Evolutionary conservation across 306 rosid genomes (phyloP), one percentile per base, ranked within the genome.

Genomic region (Prunus fruticosa): DNA sequence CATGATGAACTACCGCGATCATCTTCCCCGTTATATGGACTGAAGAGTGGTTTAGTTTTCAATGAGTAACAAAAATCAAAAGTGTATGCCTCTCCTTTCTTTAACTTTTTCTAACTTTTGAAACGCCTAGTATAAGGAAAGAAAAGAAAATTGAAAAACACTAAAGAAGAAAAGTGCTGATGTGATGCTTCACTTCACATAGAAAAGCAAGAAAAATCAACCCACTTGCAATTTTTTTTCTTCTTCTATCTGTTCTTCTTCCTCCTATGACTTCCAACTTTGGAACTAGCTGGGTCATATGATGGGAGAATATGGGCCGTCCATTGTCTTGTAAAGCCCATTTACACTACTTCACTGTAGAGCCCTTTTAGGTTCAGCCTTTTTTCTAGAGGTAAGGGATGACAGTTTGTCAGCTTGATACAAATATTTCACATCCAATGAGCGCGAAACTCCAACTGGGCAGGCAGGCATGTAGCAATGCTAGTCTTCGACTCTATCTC

Each of bases 181-280:
- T 74, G 73, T 22, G 78, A 81, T 69, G 76, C 73, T 49, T 60
- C 65, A 65, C 75, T 80, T 77, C 68, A 41, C 25, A 57, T 66
- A 22, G 68, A 62, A 57, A 60, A 81, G 67, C 61, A 38, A 78
- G 58, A 49, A 58, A 61, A 67, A 64, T 61, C 69, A 1, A 63
- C 64, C 56, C 74, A 54, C 74, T 47, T 73, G 75, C 57, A 56
- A 47, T 79, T 34, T 62, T 70, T 69, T 58, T 13, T 69, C 5
- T 9, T 57, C 52, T 19, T 13, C 51, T 54, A n/a, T 71, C 8
- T 14, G 1, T 66, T 51, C 14, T 46, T 54, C 41, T 34, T 27
- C 23, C 5, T 46, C 15, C 32, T 20, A n/a, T 16, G 41, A 34
- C 41, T 34, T 34, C 41, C 41, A 34, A 34, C 41, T 34, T 34